These are phyloP conservation scores for Tylopilus felleus DNA, from an alignment of 768 basidiomycete genomes.

Conservation along the genomic window DNA sequence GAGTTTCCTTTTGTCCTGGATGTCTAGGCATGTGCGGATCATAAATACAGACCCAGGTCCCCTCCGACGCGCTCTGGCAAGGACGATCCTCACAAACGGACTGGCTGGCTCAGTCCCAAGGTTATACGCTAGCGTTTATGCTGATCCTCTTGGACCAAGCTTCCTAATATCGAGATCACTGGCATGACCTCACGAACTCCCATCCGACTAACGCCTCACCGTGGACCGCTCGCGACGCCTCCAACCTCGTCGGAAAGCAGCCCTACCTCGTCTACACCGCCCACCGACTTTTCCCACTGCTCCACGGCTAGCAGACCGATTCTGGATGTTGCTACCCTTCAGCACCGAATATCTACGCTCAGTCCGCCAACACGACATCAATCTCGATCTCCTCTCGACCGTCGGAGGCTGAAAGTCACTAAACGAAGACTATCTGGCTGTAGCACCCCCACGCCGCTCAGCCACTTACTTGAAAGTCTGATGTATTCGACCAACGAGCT, in stretches of 20 bases:
- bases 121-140: conserved; percentile 16
- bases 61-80: not conserved
- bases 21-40: conserved; percentile 1
- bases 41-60: conserved; percentile 22
- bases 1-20: conserved; percentile 22
- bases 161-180: conserved; percentile 16
- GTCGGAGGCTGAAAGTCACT: not conserved
- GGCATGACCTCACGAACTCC: conserved; percentile 28
- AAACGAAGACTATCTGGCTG: not conserved
- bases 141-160: conserved; percentile 16
- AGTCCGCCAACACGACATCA: not conserved
- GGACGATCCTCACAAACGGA: conserved; percentile 20
- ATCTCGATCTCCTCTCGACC: not conserved
- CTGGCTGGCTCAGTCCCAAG: conserved; percentile 31
- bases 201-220: conserved; percentile 21
- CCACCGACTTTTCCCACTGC: conserved; percentile 6
- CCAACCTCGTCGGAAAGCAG: conserved; percentile 16
- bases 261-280: conserved; percentile 14
- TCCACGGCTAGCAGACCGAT: conserved; percentile 1
- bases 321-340: conserved; percentile 14
- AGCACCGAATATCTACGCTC: conserved; percentile 6
- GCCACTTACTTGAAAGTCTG: conserved; percentile 2
- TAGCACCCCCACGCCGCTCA: not conserved
- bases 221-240: conserved; percentile 29
- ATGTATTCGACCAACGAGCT: conserved; percentile 11